Conservation (phyloP, 768 basidiomycete species). For the Boletus rufocinnamomeus region DNA sequence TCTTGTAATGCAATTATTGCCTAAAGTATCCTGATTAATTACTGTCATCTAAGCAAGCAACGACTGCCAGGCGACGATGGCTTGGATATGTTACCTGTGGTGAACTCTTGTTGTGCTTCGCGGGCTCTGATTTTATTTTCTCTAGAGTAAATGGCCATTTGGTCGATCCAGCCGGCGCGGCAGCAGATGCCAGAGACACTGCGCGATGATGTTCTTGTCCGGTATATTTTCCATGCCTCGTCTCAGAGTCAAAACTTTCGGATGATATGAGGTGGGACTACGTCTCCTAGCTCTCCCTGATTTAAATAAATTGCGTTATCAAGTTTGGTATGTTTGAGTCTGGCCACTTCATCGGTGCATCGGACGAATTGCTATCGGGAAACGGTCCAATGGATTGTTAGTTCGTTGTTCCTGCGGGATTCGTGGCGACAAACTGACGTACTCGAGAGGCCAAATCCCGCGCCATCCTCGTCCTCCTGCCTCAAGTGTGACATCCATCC, state of each 20-base stretch:
- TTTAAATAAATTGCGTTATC: not conserved
- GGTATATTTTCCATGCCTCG: too few relatives aligned
- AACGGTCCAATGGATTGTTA: not conserved
- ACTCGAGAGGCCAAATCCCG: slow-evolving; percentile 48
- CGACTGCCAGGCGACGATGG: not conserved
- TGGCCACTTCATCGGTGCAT: not conserved
- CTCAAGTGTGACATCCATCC: slow-evolving; percentile 65
- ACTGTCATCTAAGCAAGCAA: not conserved
- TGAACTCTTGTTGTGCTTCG: not conserved
- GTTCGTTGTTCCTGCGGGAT: not conserved
- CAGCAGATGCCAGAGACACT: too few relatives aligned
- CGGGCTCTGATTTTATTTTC: not conserved
- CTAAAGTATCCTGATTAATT: not conserved
- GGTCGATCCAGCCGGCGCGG: not conserved
- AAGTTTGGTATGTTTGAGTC: not conserved
- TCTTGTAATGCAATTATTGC: not conserved
- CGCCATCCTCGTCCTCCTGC: slow-evolving; percentile 70
- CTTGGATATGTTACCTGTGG: not conserved
- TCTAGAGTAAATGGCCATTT: not conserved
- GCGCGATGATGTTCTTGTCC: not conserved
- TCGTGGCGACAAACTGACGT: not conserved
- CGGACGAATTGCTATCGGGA: not conserved
- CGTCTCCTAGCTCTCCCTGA: not conserved
- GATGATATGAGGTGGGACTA: not conserved
- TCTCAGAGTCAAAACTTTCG: not conserved